Conservation (phyloP, 805 yeast species). For the Cyberlindnera mrakii region DNA sequence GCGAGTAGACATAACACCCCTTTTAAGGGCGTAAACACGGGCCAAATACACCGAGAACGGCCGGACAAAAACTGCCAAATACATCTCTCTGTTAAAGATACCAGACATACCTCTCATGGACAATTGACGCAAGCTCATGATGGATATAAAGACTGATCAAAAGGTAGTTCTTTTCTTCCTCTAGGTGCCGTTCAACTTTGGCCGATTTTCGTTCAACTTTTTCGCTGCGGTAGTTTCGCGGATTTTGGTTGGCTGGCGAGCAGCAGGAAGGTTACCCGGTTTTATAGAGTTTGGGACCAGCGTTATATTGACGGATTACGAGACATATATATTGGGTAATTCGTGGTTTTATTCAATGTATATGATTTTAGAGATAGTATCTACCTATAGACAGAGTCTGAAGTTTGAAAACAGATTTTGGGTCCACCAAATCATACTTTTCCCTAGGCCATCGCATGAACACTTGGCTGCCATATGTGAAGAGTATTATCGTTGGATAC, state of each 20-base stretch:
- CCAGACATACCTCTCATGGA: constrained; percentile 24
- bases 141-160: no score
- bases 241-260: constrained; percentile 5
- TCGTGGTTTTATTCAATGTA: no score
- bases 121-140: constrained; percentile 21
- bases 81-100: no score
- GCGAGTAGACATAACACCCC: not conserved
- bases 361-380: no score
- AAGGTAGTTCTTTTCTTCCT: not conserved
- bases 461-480: constrained; percentile 78
- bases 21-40: not conserved
- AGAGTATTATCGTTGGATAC: constrained; percentile 81
- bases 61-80: not conserved
- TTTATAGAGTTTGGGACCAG: no score
- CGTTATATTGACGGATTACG: no score
- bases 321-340: no score
- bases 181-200: not conserved
- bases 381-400: no score
- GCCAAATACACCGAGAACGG: not conserved
- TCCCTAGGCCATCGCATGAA: constrained; percentile 1
- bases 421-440: not conserved
- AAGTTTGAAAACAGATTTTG: no score
- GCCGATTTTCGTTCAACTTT: constrained; percentile 1
- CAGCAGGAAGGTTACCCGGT: not conserved
- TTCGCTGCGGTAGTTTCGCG: not conserved